A percentile compares a stretch with the other conserved stretches of the same genome.
phyloP scores from a whole-genome alignment of 2,329 filamentous ascomycete genomes.

The Talaromyces rugulosus region DNA sequence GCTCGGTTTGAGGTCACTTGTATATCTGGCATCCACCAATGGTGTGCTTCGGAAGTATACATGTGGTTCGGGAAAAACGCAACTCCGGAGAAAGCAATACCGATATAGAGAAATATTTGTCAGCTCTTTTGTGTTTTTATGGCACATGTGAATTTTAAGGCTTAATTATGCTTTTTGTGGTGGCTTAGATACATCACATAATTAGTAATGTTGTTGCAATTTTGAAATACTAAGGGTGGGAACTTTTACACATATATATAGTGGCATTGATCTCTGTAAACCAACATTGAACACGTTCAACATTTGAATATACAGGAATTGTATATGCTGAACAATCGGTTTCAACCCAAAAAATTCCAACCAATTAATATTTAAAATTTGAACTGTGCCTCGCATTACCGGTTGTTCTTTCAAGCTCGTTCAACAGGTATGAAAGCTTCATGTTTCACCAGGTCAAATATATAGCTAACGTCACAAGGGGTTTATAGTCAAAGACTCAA shows the following conservation, averaged over 20 bases:
- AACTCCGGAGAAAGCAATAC: not conserved
- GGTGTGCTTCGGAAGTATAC: not conserved
- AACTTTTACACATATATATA: too few species aligned
- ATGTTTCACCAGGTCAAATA: too few species aligned
- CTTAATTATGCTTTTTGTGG: not conserved
- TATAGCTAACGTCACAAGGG: not conserved
- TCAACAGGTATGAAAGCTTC: too few species aligned
- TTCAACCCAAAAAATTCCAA: too few species aligned
- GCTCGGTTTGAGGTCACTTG: too few species aligned
- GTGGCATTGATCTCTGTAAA: too few species aligned
- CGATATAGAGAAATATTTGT: not conserved
- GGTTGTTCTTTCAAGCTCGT: too few species aligned
- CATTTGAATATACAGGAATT: too few species aligned
- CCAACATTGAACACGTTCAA: too few species aligned
- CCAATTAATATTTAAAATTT: too few species aligned
- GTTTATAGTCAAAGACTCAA: not conserved
- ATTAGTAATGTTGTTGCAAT: not conserved
- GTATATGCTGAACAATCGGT: too few species aligned
- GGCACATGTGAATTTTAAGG: not conserved
- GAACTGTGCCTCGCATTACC: too few species aligned
- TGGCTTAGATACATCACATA: not conserved
- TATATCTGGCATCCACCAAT: not conserved
- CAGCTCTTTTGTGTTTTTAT: not conserved
- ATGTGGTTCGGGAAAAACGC: not conserved
- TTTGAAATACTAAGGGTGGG: not conserved